Evolutionary conservation across 306 rosid species (phyloP), one percentile per base, ranked within the genome.

Genomic region (Inga leiocalycina): DNA sequence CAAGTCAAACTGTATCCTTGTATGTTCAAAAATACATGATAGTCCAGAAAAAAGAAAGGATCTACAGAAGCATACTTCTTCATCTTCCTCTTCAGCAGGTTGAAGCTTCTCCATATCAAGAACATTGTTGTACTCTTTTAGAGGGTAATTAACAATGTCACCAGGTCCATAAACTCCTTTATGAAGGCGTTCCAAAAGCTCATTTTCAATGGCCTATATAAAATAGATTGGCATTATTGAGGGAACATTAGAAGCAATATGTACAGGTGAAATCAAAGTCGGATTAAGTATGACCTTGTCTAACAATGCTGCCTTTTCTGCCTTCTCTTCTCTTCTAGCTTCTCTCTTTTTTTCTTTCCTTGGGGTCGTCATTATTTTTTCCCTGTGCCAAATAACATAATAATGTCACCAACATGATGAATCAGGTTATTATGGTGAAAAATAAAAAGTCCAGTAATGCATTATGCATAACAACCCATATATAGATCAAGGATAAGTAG

Each of bases 241-340:
- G 90, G 74, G 30, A 66, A 22, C 56, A 78, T 30, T 44, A 20
- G 71, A 84, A 68, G 79, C 34, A 74, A 39, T 73, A 24, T 48
- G 64, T 56, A 83, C 61, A 46, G 57, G 44, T 57, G 73, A 77
- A 17, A 22, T 59, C 66, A 59, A 59, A 74, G 49, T 43, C 62
- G 68, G 79, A 79, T 57, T 57, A 79, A 78, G 32, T 71, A 81
- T 15, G 84, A 93, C 99, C 98, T 91, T 92, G 3, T 91, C 91
- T 81, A 93, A 54, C 67, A 84, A 52, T 77, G 97, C 97, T 64
- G 94, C 99, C 34, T 76, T 90, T 87, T 86, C 94, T 2, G 96
- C 97, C 89, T 95, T 96, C 80, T 88, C 93, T 82, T 93, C 89
- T 89, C 99, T 93, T 89, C 98, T 91, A 84, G 91, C 80, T 79